These are phyloP conservation scores for Pouteria glomerata DNA, from an alignment of 148 eudicot species.

Conservation along the genomic window DNA sequence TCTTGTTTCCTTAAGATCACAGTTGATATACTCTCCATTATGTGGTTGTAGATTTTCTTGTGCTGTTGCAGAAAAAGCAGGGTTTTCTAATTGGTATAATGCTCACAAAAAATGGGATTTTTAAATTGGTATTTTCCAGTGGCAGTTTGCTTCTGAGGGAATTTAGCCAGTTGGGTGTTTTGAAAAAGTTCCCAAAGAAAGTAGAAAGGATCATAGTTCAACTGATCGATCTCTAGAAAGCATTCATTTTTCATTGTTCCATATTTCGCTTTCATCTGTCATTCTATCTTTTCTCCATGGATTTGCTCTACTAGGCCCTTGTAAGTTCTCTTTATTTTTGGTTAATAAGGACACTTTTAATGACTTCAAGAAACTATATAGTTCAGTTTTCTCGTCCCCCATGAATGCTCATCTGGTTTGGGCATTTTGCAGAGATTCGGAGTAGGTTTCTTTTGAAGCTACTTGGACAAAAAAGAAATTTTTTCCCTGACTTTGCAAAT, in stretches of 20 bases:
- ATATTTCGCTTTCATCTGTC: no score
- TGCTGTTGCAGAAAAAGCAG: background rate
- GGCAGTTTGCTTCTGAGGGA: background rate
- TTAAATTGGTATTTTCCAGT: constrained; percentile 7
- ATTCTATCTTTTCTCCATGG: no score
- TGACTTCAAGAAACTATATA: background rate
- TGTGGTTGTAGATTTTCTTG: background rate
- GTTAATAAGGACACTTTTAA: background rate
- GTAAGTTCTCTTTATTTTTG: no score
- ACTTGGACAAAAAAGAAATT: background rate
- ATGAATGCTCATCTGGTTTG: background rate
- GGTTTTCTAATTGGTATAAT: background rate
- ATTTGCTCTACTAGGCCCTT: no score
- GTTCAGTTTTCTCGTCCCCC: background rate
- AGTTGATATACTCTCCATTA: constrained; percentile 4
- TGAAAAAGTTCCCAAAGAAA: no score
- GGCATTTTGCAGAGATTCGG: background rate
- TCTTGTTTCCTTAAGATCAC: no score
- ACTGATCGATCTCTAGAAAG: background rate
- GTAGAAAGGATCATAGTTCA: no score
- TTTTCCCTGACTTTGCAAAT: background rate
- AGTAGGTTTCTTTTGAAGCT: background rate
- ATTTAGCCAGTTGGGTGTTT: background rate
- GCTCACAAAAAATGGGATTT: constrained; percentile 1
- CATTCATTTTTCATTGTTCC: background rate